Evolutionary conservation across 2,329 filamentous ascomycete genomes (phyloP), one percentile per base, ranked within the genome.

Genomic region (Alternaria triticina): DNA sequence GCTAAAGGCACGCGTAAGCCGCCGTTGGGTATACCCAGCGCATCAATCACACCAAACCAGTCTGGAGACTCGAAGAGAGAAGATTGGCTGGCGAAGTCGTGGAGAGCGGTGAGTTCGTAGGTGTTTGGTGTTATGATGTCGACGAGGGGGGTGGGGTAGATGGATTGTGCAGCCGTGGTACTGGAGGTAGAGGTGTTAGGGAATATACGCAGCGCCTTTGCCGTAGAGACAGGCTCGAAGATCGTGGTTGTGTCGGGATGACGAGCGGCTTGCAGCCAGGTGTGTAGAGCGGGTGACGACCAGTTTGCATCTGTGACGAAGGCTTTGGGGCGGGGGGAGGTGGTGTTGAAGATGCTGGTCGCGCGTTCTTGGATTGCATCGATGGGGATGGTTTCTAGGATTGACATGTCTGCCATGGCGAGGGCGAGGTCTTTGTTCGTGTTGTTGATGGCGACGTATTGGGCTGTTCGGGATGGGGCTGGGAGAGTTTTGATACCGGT

Each of bases 331-430:
- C 85, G 63, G 6, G 57, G 33, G 9, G 65, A 57, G 28, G 62
- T 47, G 25, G 57, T 54, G 28, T 36, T 56, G 65, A 68, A 69
- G 17, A 71, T 49, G 1, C 40, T 54, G 27, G 67, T 54, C 22
- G 70, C 69, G 11, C 70, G 65, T 11, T 70, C 49, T 25, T 57
- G 45, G 15, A 72, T 70, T 8, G 58, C 65, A 3, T 54, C 40
- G 27, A 69, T 30, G 2, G 79, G 77, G 3, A 82, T 79, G 7
- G 80, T 79, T 69, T 88, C 85, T 43, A 97, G 87, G 71, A 97
- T 95, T 59, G 85, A 87, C 94, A 98, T 97, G 76, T 98, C 96
- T 5, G 95, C 94, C 93, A 97, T 97, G 49, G 94, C 95, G 66
- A 97, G 81, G n/a, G 94, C 86, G 3, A 99, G 87, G 67, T 94